Evolutionary conservation across 2,329 filamentous ascomycete genomes (phyloP), one percentile per base, ranked within the genome.

Genomic region (Aspergillus calidoustus): DNA sequence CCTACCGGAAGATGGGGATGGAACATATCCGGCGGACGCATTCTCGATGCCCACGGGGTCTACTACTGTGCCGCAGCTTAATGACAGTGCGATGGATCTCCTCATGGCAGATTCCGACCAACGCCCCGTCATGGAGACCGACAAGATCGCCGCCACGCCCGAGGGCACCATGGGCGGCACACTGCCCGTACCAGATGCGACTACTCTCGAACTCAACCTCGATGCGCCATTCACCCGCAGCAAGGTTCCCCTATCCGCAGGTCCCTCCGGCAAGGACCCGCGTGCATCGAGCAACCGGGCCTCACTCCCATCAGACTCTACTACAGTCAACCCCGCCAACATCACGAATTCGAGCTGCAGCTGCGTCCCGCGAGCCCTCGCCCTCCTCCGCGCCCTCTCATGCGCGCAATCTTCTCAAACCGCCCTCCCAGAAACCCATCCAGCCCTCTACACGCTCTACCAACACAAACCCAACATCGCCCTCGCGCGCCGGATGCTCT

Each of bases 391-490:
- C 19, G 5, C 41, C 51, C 11, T 64, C 44, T 9, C 23, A 25
- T 22, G 25, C 25, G 4, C 25, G 25, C 38, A 44, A 44, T 43
- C 47, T 1, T 28, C 28, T 8, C 11, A 13, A 30, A 4, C 49
- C 30, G 9, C 8, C 8, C 34, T 38, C 11, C 19, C 28, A 8
- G 17, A 7, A 1, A 19, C 28, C 49, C 2, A 9, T 7, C 8
- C 28, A 22, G 28, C 28, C 17, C 17, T 30, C 30, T 38, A 31
- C n/a, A 38, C 9, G 28, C 23, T 52, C 23, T 54, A 66, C 5
- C 54, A 72, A 48, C 77, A 77, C 63, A 63, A 72, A 55, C 51
- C 61, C 7, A 68, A 65, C 25, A 69, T 77, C 38, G 69, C 75
- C 28, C 66, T 69, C 5, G 60, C 76, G 31, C 67, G 56, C 55